Evolutionary conservation across 768 basidiomycete species (phyloP).

Genomic region (Chalciporus pseudorubinellus): DNA sequence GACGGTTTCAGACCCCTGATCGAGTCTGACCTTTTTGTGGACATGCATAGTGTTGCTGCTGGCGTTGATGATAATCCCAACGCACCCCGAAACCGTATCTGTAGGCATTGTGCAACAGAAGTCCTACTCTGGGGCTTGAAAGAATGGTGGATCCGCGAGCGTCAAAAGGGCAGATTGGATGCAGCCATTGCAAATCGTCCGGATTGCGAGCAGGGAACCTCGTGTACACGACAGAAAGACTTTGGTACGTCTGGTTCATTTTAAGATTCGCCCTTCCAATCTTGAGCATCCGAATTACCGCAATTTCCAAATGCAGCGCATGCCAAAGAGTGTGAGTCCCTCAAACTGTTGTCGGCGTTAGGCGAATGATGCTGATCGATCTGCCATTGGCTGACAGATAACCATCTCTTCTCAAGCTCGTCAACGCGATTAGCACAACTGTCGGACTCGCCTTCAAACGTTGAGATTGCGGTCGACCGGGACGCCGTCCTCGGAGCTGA

Average conservation of each 20-base stretch:
- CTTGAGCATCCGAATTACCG: not conserved
- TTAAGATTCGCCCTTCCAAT: not conserved
- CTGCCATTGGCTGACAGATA: constrained; percentile 32
- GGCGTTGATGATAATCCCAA: constrained; percentile 56
- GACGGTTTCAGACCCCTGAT: constrained; percentile 63
- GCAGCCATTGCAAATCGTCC: constrained; percentile 53
- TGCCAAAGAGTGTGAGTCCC: constrained; percentile 67
- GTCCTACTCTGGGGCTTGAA: constrained; percentile 71
- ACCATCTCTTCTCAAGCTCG: constrained; percentile 34
- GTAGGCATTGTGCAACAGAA: constrained; percentile 72
- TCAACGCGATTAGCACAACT: not conserved
- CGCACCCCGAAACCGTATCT: constrained; percentile 60
- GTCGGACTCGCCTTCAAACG: not conserved
- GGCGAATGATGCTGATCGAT: constrained; percentile 2
- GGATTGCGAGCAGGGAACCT: constrained; percentile 65
- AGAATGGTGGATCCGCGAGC: constrained; percentile 83
- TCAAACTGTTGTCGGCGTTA: not conserved
- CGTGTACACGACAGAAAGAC: constrained; percentile 62
- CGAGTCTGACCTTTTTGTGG: constrained; percentile 67
- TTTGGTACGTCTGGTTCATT: constrained; percentile 45
- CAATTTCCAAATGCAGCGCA: constrained; percentile 45
- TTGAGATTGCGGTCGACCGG: not conserved
- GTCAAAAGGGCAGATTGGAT: constrained; percentile 64
- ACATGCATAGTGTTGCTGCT: constrained; percentile 58
- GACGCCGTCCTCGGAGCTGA: constrained; percentile 2